phyloP scores from a whole-genome alignment of 1,139 yeast species.

The Zygotorulaspora mrakii region DNA sequence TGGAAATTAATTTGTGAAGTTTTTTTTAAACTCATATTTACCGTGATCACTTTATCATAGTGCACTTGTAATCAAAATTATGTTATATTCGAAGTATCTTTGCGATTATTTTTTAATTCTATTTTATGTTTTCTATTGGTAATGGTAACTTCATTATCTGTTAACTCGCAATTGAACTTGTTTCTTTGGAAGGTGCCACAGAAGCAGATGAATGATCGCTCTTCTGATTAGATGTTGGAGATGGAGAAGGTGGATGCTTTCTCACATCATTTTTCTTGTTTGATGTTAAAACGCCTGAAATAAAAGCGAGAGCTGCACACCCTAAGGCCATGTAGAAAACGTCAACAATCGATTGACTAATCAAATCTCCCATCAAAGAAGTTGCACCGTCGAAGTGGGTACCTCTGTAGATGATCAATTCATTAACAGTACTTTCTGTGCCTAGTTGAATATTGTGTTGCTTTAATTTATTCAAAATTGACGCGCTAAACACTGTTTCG shows the following conservation, averaged over 20 bases:
- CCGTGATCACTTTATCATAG: too few species aligned
- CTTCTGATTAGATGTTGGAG: background rate
- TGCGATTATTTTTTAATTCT: too few species aligned
- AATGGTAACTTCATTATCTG: too few species aligned
- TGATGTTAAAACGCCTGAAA: conserved; percentile 15
- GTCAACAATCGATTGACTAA: conserved; percentile 18
- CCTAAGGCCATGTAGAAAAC: conserved; percentile 21
- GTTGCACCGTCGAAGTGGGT: conserved; percentile 17
- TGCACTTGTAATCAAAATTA: too few species aligned
- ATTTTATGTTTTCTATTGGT: too few species aligned
- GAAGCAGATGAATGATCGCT: too few species aligned
- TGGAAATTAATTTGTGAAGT: too few species aligned
- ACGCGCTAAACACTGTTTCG: conserved; percentile 18
- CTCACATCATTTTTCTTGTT: conserved; percentile 13
- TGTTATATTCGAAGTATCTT: too few species aligned
- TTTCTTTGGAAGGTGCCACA: background rate
- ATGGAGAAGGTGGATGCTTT: conserved; percentile 2
- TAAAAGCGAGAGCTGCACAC: conserved; percentile 14
- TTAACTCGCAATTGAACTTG: too few species aligned
- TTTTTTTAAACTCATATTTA: too few species aligned
- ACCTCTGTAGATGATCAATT: conserved; percentile 14
- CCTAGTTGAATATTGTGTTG: conserved; percentile 4
- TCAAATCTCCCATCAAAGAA: conserved; percentile 13
- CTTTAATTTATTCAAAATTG: conserved; percentile 13
- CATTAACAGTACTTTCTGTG: conserved; percentile 9